Evolutionary conservation across 192 early-diverging fungal genomes (phyloP), one percentile per base, ranked within the genome.

Genomic region (Backusella morwellensis): DNA sequence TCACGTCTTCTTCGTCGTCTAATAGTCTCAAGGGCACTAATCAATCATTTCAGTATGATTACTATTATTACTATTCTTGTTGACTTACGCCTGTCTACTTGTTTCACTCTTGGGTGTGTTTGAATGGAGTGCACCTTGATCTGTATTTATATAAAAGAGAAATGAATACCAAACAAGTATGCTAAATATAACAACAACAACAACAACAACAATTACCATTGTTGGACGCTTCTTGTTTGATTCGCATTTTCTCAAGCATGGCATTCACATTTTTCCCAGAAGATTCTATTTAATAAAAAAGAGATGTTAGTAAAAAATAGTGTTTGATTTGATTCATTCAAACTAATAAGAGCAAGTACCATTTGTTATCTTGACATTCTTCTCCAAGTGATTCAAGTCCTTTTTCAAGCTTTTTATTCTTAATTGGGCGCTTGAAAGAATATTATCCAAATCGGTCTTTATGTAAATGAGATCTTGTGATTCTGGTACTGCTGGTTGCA

Each of bases 401-500:
- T 70, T 79, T 70, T 70, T 79, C 23, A 79, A 36, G 21, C 75
- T 38, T 7, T 38, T 73, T 19, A 78, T 38, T 66, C 80, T 77
- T 7, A 38, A 67, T 32, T 78, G 76, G 5, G 80, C 35, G 26
- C 26, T 40, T n/a, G 80, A 77, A 9, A 81, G 47, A 19, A 81
- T 29, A 23, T 59, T 70, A 66, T 81, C 80, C 40, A 81, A 29
- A 56, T 81, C 77, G 29, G 67, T 66, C 44, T 81, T 78, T 36
- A 81, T 78, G 5, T 54, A 66, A 32, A 81, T 35, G 6, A 81
- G 69, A 35, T 81, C 80, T 17, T 72, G 52, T 4, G 69, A 74
- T 34, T 74, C 76, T 9, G 80, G 80, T 54, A 81, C 70, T 21
- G 70, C 23, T 17, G 23, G 36, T 47, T 71, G 41, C 1, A 71